These are phyloP conservation scores for Salvia sclarea DNA, from an alignment of 305 asterid species.

Conservation along the genomic window DNA sequence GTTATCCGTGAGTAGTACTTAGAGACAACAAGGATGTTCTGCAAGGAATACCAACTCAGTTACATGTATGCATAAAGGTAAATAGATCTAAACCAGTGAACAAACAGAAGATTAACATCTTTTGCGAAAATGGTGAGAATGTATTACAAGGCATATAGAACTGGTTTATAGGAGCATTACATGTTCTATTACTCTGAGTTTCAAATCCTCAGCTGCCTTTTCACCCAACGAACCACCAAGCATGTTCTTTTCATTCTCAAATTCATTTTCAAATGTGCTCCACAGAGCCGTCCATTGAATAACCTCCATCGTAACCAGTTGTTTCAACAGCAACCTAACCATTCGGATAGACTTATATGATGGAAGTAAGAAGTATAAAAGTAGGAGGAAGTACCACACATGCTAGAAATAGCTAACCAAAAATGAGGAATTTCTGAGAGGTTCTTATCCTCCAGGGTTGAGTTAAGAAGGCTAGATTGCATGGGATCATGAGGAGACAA, in stretches of 20 bases:
- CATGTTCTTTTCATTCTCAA: constrained; percentile 83
- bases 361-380: background rate
- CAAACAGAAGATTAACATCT: background rate
- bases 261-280: constrained; percentile 79
- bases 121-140: constrained; percentile 12
- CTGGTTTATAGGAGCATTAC: constrained; percentile 46
- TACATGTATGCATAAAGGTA: background rate
- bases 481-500: constrained; percentile 70
- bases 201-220: constrained; percentile 87
- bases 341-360: constrained; percentile 26
- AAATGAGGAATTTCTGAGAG: constrained; percentile 61
- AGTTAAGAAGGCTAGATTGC: constrained; percentile 71
- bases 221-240: constrained; percentile 84
- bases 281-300: constrained; percentile 86
- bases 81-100: background rate
- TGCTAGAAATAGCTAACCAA: constrained; percentile 34
- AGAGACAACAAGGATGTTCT: constrained; percentile 92
- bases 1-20: constrained; percentile 83
- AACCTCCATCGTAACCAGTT: constrained; percentile 92
- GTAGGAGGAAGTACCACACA: constrained; percentile 2
- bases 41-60: constrained; percentile 37
- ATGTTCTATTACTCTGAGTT: constrained; percentile 84
- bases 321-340: constrained; percentile 72
- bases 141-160: constrained; percentile 15
- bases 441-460: constrained; percentile 62